Percentiles rank a stretch among this genome's conserved stretches.
Evolutionary conservation across 2,329 filamentous ascomycete genomes (phyloP).

Genomic region (Claviceps capensis): DNA sequence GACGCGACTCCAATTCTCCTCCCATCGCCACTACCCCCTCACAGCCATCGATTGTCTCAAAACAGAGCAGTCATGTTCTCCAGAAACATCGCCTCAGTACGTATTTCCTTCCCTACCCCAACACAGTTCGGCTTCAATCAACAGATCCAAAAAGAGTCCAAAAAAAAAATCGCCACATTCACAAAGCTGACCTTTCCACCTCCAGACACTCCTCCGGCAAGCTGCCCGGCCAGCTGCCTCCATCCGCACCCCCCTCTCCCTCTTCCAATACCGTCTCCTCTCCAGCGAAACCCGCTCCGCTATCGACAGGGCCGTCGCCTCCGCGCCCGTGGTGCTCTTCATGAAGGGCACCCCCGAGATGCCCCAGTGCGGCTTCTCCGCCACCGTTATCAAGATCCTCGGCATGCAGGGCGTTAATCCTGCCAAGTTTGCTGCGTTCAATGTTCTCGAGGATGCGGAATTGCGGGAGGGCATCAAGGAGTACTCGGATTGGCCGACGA

Average conservation of each 20-base stretch:
- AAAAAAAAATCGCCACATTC: not conserved
- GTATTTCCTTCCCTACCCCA: not conserved
- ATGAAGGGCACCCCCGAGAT: conserved; percentile 98
- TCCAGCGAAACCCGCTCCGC: conserved; percentile 67
- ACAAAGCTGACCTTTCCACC: not conserved
- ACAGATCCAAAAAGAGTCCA: not conserved
- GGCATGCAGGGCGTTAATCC: conserved; percentile 92
- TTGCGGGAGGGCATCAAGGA: conserved; percentile 91
- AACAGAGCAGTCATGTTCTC: conserved; percentile 5
- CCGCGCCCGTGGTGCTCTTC: conserved; percentile 88
- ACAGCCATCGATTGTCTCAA: too few relatives aligned
- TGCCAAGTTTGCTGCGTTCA: conserved; percentile 93
- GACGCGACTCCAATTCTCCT: too few relatives aligned
- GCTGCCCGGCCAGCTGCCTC: conserved; percentile 18
- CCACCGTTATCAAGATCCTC: conserved; percentile 87
- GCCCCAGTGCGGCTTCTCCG: conserved; percentile 93
- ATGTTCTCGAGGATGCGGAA: conserved; percentile 85
- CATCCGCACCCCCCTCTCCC: conserved; percentile 15
- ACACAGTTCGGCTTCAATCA: not conserved
- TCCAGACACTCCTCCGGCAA: conserved; percentile 17
- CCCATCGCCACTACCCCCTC: too few relatives aligned
- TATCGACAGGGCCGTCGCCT: conserved; percentile 80
- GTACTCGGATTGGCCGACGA: conserved; percentile 98
- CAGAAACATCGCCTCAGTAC: conserved; percentile 13
- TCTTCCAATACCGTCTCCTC: conserved; percentile 49